Evolutionary conservation across 495 filamentous ascomycete species (phyloP).

Genomic region (Letharia columbiana): DNA sequence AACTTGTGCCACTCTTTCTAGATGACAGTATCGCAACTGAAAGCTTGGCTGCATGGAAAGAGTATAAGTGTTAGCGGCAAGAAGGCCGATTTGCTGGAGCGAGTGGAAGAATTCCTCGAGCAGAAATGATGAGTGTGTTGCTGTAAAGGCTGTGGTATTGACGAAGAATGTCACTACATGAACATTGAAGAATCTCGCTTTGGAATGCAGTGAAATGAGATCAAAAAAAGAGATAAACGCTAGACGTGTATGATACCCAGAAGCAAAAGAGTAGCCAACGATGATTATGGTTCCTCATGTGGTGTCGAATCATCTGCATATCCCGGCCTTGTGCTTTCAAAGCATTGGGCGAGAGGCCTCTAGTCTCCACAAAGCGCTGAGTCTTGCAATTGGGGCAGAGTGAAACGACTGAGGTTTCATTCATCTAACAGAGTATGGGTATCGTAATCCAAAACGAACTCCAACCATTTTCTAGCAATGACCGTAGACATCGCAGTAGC

Average conservation of each 20-base stretch:
- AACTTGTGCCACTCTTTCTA: neutral
- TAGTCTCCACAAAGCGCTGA: neutral
- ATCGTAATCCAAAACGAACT: neutral
- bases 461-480: constrained; percentile 29
- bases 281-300: too few relatives aligned
- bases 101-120: constrained; percentile 71
- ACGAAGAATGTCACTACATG: neutral
- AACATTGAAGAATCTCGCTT: too few relatives aligned
- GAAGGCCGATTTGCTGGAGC: constrained; percentile 72
- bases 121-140: constrained; percentile 29
- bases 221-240: neutral
- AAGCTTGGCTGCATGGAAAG: constrained; percentile 55
- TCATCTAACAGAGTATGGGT: constrained; percentile 1
- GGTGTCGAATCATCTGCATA: too few relatives aligned
- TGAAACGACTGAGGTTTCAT: neutral
- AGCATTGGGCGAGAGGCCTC: neutral
- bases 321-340: neutral
- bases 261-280: neutral
- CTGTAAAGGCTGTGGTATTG: neutral
- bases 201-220: neutral
- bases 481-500: constrained; percentile 45
- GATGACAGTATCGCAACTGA: constrained; percentile 61
- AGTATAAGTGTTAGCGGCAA: constrained; percentile 54
- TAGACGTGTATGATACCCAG: neutral
- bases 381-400: neutral